Percentiles rank a stretch among this genome's conserved stretches.
These are phyloP conservation scores for Aspergillus sparsus DNA, from an alignment of 495 filamentous ascomycete species.

Conservation along the genomic window DNA sequence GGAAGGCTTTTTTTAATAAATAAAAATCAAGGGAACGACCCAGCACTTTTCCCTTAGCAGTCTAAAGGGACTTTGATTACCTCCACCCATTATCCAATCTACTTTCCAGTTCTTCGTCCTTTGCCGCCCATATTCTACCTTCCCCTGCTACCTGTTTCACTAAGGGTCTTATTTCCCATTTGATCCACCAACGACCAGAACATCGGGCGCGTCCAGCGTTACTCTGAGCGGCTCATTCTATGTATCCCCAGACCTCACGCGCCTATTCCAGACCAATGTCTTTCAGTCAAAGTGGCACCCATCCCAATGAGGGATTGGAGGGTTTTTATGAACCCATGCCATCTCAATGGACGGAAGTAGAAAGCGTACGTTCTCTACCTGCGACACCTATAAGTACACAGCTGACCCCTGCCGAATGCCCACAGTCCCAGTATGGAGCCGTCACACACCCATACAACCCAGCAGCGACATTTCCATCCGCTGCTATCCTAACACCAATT, in stretches of 20 bases:
- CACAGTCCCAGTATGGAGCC: constrained; percentile 34
- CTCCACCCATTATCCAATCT: not conserved
- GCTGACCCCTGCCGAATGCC: constrained; percentile 18
- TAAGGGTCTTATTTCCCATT: constrained; percentile 31
- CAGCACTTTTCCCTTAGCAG: not conserved
- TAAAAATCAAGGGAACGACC: too few relatives aligned
- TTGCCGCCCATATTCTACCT: constrained; percentile 19
- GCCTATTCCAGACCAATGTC: constrained; percentile 32
- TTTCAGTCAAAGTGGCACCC: constrained; percentile 23
- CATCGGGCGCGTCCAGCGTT: constrained; percentile 6
- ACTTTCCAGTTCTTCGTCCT: constrained; percentile 8
- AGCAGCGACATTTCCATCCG: constrained; percentile 31
- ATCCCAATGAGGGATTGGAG: constrained; percentile 32
- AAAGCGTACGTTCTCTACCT: constrained; percentile 36
- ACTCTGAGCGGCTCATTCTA: constrained; percentile 23
- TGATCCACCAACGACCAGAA: constrained; percentile 24
- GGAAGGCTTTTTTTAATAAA: too few relatives aligned
- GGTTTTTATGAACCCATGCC: constrained; percentile 35
- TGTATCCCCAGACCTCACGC: constrained; percentile 25
- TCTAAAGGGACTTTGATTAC: constrained; percentile 4
- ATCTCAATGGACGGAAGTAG: constrained; percentile 35
- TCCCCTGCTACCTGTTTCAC: constrained; percentile 18
- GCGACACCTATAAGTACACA: constrained; percentile 10
- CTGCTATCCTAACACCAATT: constrained; percentile 40
- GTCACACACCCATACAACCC: constrained; percentile 38